phyloP scores from a whole-genome alignment of 805 yeast species.

The Groenewaldozyma tartarivorans region DNA sequence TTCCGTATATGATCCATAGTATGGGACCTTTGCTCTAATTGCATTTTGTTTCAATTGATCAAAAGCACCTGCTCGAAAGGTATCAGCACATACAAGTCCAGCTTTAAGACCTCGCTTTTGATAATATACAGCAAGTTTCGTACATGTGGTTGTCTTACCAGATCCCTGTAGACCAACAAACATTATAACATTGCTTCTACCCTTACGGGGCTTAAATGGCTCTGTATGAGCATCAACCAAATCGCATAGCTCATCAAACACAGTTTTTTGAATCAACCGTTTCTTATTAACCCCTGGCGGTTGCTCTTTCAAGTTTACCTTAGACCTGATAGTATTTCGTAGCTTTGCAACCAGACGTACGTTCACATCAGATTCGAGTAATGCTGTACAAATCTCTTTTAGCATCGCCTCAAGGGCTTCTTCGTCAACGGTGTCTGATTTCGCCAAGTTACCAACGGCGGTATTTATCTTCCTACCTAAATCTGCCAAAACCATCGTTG shows the following conservation, averaged over 20 bases:
- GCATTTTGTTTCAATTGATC: constrained; percentile 98
- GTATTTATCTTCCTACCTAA: constrained; percentile 66
- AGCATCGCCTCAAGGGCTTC: constrained; percentile 61
- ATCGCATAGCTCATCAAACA: constrained; percentile 83
- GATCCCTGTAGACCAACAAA: constrained; percentile 98
- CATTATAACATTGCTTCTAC: constrained; percentile 76
- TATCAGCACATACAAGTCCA: constrained; percentile 97
- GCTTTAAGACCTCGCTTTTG: constrained; percentile 89
- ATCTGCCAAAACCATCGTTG: constrained; percentile 71
- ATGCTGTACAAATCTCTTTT: constrained; percentile 83
- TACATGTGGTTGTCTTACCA: constrained; percentile 97
- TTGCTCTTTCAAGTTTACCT: constrained; percentile 45
- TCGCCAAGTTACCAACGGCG: constrained; percentile 58
- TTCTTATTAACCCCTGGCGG: constrained; percentile 57
- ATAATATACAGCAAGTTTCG: constrained; percentile 90
- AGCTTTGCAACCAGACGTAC: constrained; percentile 70
- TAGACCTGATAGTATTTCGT: constrained; percentile 58
- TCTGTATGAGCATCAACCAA: constrained; percentile 59
- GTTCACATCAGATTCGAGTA: constrained; percentile 90
- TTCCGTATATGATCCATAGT: constrained; percentile 89
- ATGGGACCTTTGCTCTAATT: constrained; percentile 87
- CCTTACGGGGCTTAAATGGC: constrained; percentile 79
- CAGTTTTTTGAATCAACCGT: constrained; percentile 77
- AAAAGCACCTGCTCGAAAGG: constrained; percentile 99
- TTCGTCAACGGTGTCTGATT: constrained; percentile 47